Base-by-base conservation (phyloP, 768 basidiomycete species). In the Termitomyces sp. region DNA sequence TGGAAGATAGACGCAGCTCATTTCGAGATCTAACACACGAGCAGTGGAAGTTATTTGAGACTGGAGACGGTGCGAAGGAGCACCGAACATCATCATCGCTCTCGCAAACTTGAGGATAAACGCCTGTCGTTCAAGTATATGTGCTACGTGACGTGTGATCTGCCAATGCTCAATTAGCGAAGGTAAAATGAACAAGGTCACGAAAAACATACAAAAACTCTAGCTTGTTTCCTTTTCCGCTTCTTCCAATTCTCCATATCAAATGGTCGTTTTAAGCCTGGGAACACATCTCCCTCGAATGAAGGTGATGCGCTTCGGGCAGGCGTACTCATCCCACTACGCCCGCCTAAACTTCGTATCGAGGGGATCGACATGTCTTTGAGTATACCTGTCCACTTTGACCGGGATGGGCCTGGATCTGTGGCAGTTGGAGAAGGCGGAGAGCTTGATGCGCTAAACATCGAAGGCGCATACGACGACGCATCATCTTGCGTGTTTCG, bases 41-140 rank as follows among this genome's bases (percentile, higher is more conserved):
- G 86, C 90, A 1, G 91, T 90, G 15, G 88, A 85, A 67, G 86
- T 84, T 88, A 65, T 85, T 68, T 94, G 91, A 1, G 89, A 81
- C 66, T 87, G 90, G 20, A 95, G 78, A 44, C 92, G 87, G 69
- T 95, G 91, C 13, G 87, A 82, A 20, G 91, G 90, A 6, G 86
- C 87, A 11, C 91, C 92, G 63, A 91, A 93, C 83, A 89, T 91
- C 90, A 94, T 95, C 80, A 95, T 85, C 11, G 90, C 85, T 53
- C 90, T 82, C 6, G 88, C 83, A 31, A 94, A 82, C 76, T 93
- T 93, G 70, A 93, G 74, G 52, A 95, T 80, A 73, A 95, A 95
- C 58, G 89, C 88, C 67, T 95, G 91, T 36, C 93, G 79, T 63
- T 85, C 83, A 33, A 92, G 80, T 58, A 93, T 87, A 58, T 88